Evolutionary conservation across 495 filamentous ascomycete genomes (phyloP), one percentile per base, ranked within the genome.

Genomic region (Penicillium alfredii): DNA sequence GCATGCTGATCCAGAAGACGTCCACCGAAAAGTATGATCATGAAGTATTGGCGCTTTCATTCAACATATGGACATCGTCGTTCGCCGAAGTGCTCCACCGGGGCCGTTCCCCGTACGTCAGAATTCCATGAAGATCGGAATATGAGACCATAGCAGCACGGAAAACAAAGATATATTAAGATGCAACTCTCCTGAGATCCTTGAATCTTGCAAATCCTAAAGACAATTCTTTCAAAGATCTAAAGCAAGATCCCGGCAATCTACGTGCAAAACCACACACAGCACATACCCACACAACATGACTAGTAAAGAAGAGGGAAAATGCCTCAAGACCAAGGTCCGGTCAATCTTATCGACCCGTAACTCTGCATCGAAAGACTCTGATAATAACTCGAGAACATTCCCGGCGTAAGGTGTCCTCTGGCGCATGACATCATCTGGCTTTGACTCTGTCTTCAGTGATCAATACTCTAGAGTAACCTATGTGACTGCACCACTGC

Each of bases 401-500:
- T 31, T 35, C 23, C 23, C 23, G 9, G 25, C 42, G 45, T 43
- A 48, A 48, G 45, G 35, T 48, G 45, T 43, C 43, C 40, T 43
- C 31, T 12, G 24, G 14, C 26, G 25, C 6, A 25, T 35, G 32
- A 27, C 8, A 27, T 42, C 35, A 35, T 25, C n/a, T 16, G 23
- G 35, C 40, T 43, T 40, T 43, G 23, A 48, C 45, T n/a, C 26
- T 14, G 18, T 14, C 11, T 12, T 4, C 45, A 48, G 45, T 40
- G 27, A 35, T 20, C 22, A 38, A 30, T 33, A 15, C 11, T 37
- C 32, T 16, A 36, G 40, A 27, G 21, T 20, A 8, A 35, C 24
- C 26, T 30, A 33, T n/a, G 18, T 38, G 9, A 33, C 35, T 21
- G 30, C 35, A 18, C 21, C 39, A 7, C 12, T 19, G 38, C 27